These are phyloP conservation scores for Chalciporus chontae DNA, from an alignment of 768 basidiomycete genomes.

Conservation along the genomic window DNA sequence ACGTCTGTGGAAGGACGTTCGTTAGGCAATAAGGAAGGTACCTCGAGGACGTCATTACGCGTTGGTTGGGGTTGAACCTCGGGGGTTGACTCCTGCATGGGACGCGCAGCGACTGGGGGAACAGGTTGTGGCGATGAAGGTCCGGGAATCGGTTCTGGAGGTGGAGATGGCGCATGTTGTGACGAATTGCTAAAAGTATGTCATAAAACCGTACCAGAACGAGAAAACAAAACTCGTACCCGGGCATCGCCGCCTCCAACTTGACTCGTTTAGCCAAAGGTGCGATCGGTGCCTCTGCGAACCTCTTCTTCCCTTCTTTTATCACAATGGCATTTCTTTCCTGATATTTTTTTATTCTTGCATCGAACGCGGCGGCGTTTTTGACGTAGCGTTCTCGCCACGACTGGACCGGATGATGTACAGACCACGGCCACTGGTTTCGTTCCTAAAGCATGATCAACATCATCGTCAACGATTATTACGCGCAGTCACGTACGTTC, in stretches of 20 bases:
- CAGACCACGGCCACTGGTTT: slow-evolving; percentile 49
- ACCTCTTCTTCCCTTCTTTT: slow-evolving; percentile 5
- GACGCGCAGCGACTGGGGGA: neutral
- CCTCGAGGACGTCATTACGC: neutral
- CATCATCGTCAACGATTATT: neutral
- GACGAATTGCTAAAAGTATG: neutral
- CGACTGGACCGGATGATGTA: slow-evolving; percentile 51
- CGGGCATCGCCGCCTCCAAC: neutral
- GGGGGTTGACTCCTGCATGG: neutral
- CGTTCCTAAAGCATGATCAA: slow-evolving; percentile 29
- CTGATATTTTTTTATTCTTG: slow-evolving; percentile 39
- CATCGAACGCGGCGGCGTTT: slow-evolving; percentile 41
- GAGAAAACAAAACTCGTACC: slow-evolving; percentile 3
- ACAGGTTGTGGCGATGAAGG: neutral
- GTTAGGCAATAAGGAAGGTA: neutral
- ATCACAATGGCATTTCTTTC: slow-evolving; percentile 22
- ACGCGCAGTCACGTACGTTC: slow-evolving; percentile 38
- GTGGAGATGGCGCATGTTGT: neutral
- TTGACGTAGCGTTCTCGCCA: slow-evolving; percentile 63
- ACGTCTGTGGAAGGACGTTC: neutral
- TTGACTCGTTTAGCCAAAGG: slow-evolving; percentile 9
- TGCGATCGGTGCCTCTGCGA: neutral
- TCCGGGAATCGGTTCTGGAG: neutral
- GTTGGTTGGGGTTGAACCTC: neutral
- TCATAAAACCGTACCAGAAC: neutral